Conservation (phyloP, 495 filamentous ascomycete species). For the Penicillium atrosanguineum region DNA sequence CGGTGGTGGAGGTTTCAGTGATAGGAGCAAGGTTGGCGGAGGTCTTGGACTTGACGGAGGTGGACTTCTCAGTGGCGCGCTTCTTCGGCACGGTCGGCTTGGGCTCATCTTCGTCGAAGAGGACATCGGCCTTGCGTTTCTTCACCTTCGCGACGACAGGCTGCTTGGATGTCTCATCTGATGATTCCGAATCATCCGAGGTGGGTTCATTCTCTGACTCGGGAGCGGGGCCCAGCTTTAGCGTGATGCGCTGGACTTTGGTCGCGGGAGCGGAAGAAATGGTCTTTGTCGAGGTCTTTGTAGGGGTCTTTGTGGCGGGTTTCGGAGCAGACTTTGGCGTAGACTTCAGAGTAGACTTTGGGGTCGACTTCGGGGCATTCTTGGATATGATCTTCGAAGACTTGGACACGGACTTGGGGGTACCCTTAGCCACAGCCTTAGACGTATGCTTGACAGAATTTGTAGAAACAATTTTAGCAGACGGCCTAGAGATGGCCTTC, state of each 20-base stretch:
- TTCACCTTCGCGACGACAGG: conserved; percentile 1
- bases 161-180: background rate
- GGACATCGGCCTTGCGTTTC: conserved; percentile 6
- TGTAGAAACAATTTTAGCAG: too few relatives aligned
- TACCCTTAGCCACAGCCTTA: too few relatives aligned
- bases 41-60: background rate
- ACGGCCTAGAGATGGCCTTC: background rate
- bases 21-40: background rate
- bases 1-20: background rate
- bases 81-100: background rate
- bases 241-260: conserved; percentile 1
- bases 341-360: background rate
- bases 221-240: conserved; percentile 1
- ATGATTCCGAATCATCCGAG: background rate
- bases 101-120: background rate
- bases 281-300: conserved; percentile 11
- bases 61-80: background rate
- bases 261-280: background rate
- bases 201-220: background rate
- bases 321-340: background rate
- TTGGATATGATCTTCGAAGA: too few relatives aligned
- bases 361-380: too few relatives aligned
- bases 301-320: background rate
- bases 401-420: too few relatives aligned
- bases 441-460: too few relatives aligned